Evolutionary conservation across 2,329 filamentous ascomycete species (phyloP), one percentile per base, ranked within the genome.

Genomic region (Thelonectria blattea): DNA sequence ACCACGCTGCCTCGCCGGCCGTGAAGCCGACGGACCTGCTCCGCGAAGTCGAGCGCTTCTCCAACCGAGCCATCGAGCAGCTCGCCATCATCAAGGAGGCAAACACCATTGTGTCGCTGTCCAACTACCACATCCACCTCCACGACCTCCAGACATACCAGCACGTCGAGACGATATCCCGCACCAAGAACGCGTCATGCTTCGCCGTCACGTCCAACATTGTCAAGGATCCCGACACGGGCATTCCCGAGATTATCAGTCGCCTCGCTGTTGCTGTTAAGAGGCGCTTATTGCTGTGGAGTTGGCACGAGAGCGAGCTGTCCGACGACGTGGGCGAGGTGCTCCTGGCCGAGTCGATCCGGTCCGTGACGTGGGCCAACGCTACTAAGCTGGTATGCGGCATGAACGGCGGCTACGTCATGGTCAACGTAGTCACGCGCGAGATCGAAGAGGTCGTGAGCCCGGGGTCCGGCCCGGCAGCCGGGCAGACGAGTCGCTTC

Each of bases 131-230:
- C 76, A 87, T 99, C 66, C 95, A 91, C 20, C 87, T 98, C 34
- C 89, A 99, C 78, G 93, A 99, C 75, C 83, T 96, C 20, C 88
- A 94, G 65, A 91, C 88, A 30, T 97, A 96, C 76, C 84, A 90
- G 65, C 83, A 93, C 58, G 86, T 94, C 71, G 91, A 97, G 75
- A 90, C 84, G 1, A 81, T 99, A 45, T 80, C 87, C 52, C 89
- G 90, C 73, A 97, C 93, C 12, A 95, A 91, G 78, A 95, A 95
- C 68, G 94, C 95, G 14, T 89, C 89, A 2, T 89, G 89, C 45
- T 98, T 99, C 75, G 93, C 94, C 1, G 92, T 97, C 45, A 97
- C 93, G 2, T 96, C 92, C 64, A 97, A 98, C 75, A 96, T 98
- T 56, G 90, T 96, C 67, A 94, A 95, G 74, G 95, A 99, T 75